These are phyloP conservation scores for Chenopodium berlandieri DNA, from an alignment of 148 eudicot species.

Conservation along the genomic window DNA sequence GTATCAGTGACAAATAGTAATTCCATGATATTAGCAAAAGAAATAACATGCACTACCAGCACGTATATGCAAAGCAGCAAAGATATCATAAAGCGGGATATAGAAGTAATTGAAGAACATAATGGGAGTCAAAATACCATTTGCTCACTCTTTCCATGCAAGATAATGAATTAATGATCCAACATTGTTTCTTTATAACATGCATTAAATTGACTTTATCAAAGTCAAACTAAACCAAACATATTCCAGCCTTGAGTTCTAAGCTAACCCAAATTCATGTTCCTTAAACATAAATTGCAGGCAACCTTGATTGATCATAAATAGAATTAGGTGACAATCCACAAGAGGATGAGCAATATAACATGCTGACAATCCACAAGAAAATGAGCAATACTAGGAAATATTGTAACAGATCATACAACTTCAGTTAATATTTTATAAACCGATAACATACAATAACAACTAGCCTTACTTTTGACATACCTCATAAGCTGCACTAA, in stretches of 20 bases:
- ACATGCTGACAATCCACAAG: neutral
- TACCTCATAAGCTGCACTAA: conserved; percentile 98
- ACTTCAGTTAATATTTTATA: neutral
- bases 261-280: neutral
- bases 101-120: conserved; percentile 2
- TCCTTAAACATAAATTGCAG: neutral
- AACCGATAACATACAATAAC: neutral
- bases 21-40: neutral
- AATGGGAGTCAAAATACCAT: neutral
- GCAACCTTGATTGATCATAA: neutral
- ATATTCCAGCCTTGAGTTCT: neutral
- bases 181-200: neutral
- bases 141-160: neutral
- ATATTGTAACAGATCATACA: neutral
- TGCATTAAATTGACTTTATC: neutral
- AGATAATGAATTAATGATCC: neutral
- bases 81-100: neutral
- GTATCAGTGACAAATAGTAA: neutral
- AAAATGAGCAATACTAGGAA: neutral
- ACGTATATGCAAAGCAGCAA: neutral
- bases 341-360: neutral
- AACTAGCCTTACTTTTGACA: conserved; percentile 16
- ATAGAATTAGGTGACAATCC: neutral
- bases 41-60: neutral
- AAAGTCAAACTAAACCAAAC: neutral